These are phyloP conservation scores for Gracilaria domingensis DNA, from an alignment of 23 red algal species.

Conservation along the genomic window DNA sequence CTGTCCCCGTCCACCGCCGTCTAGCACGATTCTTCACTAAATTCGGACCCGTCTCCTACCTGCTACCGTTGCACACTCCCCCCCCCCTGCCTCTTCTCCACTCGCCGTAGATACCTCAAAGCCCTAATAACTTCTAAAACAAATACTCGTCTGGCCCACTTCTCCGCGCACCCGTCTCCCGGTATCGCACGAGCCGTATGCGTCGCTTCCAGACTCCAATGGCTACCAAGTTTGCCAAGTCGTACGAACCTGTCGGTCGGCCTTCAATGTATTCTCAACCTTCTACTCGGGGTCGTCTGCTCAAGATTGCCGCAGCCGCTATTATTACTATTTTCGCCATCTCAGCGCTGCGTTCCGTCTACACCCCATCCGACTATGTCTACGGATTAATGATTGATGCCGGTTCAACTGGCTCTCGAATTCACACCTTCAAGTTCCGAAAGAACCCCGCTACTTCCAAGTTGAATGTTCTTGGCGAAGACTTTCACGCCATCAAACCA, in stretches of 20 bases:
- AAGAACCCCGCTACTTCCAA: constrained; percentile 37
- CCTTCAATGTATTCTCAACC: neutral
- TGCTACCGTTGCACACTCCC: neutral
- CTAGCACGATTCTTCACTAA: neutral
- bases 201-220: constrained; percentile 57
- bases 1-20: neutral
- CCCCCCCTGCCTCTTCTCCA: neutral
- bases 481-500: constrained; percentile 79
- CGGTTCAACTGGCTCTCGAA: constrained; percentile 78
- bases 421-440: constrained; percentile 81
- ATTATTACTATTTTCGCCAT: constrained; percentile 31
- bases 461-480: constrained; percentile 66
- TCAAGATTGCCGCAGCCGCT: constrained; percentile 31
- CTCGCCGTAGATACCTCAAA: neutral
- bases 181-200: neutral
- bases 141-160: neutral
- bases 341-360: constrained; percentile 35
- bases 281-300: neutral
- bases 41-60: neutral
- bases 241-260: constrained; percentile 38
- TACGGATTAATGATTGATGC: constrained; percentile 91
- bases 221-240: constrained; percentile 26
- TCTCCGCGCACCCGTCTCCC: neutral
- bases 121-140: neutral
- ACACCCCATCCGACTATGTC: constrained; percentile 32